These are phyloP conservation scores for Gaeumannomyces tritici DNA, from an alignment of 2,329 filamentous ascomycete species.

Conservation along the genomic window DNA sequence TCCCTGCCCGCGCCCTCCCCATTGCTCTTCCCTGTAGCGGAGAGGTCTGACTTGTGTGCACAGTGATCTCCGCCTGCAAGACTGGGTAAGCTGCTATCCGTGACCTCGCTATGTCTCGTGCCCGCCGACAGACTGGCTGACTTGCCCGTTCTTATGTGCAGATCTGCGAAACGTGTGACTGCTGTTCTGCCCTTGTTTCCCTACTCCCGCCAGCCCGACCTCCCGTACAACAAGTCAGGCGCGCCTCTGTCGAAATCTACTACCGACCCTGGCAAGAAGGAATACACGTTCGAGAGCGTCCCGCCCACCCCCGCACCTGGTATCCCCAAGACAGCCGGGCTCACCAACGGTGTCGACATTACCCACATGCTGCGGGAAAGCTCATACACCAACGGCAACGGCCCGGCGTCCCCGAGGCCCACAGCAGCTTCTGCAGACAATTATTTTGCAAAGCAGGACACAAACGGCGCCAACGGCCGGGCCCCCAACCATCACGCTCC, in stretches of 20 bases:
- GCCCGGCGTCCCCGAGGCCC: conserved; percentile 19
- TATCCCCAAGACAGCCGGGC: conserved; percentile 53
- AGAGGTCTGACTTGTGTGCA: conserved; percentile 2
- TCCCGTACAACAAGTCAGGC: conserved; percentile 92
- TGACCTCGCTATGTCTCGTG: conserved; percentile 1
- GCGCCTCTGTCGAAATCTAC: conserved; percentile 66
- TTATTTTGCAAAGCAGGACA: conserved; percentile 8
- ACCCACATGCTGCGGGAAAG: conserved; percentile 65
- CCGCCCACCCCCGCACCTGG: conserved; percentile 75
- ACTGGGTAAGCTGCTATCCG: conserved; percentile 18
- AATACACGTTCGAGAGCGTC: conserved; percentile 85
- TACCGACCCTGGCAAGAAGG: conserved; percentile 28
- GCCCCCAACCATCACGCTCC: conserved; percentile 27
- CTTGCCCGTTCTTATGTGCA: not conserved
- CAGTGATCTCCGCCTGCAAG: conserved; percentile 89
- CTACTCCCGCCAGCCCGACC: conserved; percentile 91
- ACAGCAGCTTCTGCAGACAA: conserved; percentile 2
- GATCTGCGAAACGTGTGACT: conserved; percentile 81
- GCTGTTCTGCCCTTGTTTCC: conserved; percentile 93
- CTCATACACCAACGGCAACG: conserved; percentile 39
- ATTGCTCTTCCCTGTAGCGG: not conserved
- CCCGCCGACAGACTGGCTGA: conserved; percentile 55
- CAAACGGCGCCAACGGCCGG: conserved; percentile 20
- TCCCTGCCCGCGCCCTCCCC: conserved; percentile 1
- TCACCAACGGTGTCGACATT: conserved; percentile 62